Conservation (phyloP, 164 flowering plant species). For the Chimonanthus salicifolius region DNA sequence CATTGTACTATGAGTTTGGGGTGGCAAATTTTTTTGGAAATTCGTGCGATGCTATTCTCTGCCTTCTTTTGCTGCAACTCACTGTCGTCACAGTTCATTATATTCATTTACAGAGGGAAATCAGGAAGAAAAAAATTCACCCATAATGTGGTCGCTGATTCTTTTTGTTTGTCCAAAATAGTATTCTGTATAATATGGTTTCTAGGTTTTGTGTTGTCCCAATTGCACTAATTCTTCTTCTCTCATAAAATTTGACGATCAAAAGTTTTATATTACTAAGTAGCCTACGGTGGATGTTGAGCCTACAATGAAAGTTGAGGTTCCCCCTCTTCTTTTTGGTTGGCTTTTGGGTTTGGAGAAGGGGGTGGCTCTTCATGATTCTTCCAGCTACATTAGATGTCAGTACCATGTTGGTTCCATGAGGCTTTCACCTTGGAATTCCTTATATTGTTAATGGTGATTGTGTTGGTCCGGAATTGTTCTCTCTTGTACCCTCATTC, state of each 20-base stretch:
- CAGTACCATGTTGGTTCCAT: neutral
- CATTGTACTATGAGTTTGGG: neutral
- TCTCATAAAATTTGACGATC: no score
- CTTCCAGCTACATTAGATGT: neutral
- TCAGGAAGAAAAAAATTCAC: no score
- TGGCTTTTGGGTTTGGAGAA: neutral
- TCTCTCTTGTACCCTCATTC: neutral
- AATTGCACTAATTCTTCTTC: neutral
- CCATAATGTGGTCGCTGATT: no score
- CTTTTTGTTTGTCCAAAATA: no score
- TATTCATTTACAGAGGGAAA: no score
- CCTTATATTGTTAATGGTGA: neutral
- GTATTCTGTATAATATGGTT: neutral
- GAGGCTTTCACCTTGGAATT: neutral
- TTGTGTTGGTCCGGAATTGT: neutral
- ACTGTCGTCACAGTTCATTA: no score
- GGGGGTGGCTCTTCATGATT: neutral
- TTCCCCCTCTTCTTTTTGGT: neutral
- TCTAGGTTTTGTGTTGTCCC: neutral
- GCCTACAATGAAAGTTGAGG: neutral
- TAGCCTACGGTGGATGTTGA: neutral
- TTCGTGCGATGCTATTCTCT: neutral
- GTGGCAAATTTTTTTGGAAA: neutral
- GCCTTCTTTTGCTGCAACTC: neutral
- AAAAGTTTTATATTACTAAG: no score